These are phyloP conservation scores for grape (Vitis vinifera) DNA, from an alignment of 164 flowering plant genomes.

Conservation along the genomic window DNA sequence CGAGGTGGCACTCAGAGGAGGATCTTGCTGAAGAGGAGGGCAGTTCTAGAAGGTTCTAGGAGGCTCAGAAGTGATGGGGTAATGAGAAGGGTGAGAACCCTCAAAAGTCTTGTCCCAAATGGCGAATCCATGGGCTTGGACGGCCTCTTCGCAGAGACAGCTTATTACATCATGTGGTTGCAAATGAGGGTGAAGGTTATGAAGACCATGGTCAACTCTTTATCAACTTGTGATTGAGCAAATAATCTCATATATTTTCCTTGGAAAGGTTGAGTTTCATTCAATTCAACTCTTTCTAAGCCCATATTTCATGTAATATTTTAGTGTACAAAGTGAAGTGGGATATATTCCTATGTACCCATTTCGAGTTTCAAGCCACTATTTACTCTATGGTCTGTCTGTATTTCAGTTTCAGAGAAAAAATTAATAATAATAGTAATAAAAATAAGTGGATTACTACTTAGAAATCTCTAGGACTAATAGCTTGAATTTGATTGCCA, in stretches of 20 bases:
- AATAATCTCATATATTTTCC: neutral
- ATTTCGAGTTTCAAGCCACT: neutral
- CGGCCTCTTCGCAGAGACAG: slow-evolving; percentile 44
- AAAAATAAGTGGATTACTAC: no score
- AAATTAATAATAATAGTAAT: no score
- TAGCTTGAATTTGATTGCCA: no score
- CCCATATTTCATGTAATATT: neutral
- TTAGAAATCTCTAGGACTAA: no score
- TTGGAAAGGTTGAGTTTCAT: neutral
- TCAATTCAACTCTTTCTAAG: no score
- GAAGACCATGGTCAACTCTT: slow-evolving; percentile 37
- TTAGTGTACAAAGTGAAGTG: neutral
- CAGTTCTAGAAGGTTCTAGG: slow-evolving; percentile 7
- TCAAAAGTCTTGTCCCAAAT: slow-evolving; percentile 46
- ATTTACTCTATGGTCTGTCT: neutral
- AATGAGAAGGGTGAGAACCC: slow-evolving; percentile 28
- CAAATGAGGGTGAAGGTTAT: slow-evolving; percentile 44
- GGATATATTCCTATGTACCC: neutral
- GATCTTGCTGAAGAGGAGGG: slow-evolving; percentile 18
- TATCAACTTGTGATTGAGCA: slow-evolving; percentile 9
- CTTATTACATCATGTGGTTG: slow-evolving; percentile 39
- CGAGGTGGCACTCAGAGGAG: neutral
- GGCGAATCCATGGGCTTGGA: slow-evolving; percentile 35
- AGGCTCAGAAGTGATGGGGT: slow-evolving; percentile 18
- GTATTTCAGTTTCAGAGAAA: neutral